These are phyloP conservation scores for Globisporangium sylvaticum DNA, from an alignment of 352 stramenopile genomes.

Conservation along the genomic window DNA sequence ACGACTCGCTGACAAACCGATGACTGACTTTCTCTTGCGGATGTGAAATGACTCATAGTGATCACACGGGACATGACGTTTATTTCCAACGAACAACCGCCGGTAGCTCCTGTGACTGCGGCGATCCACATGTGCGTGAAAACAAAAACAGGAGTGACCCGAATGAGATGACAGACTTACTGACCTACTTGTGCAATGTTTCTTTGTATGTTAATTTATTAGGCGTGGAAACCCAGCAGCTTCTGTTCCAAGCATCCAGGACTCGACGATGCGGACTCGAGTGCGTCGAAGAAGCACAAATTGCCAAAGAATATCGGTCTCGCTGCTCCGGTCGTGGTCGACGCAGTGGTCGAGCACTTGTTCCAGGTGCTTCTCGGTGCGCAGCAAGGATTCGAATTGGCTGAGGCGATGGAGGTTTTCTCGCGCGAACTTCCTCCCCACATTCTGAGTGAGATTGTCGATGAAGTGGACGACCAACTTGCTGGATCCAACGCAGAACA, in stretches of 20 bases:
- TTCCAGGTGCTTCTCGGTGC: conserved; percentile 62
- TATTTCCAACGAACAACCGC: conserved; percentile 86
- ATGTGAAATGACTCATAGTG: conserved; percentile 19
- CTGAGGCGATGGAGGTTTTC: conserved; percentile 67
- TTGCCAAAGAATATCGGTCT: conserved; percentile 57
- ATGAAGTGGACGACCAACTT: conserved; percentile 10
- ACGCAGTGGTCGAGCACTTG: conserved; percentile 72
- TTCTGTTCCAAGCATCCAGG: conserved; percentile 82
- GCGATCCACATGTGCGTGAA: conserved; percentile 63
- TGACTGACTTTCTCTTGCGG: background rate
- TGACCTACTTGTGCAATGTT: background rate
- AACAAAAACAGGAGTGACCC: background rate
- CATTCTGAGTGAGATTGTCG: conserved; percentile 38
- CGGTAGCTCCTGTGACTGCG: conserved; percentile 84
- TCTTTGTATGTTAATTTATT: background rate
- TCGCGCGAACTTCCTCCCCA: conserved; percentile 48
- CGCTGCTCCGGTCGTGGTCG: conserved; percentile 60
- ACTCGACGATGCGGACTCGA: conserved; percentile 28
- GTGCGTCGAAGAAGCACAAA: conserved; percentile 41
- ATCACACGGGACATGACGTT: conserved; percentile 78
- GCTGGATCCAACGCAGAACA: background rate
- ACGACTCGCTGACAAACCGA: background rate
- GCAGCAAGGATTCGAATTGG: conserved; percentile 69
- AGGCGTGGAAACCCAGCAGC: conserved; percentile 75
- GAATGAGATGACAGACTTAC: background rate